Evolutionary conservation across 2,329 filamentous ascomycete genomes (phyloP), one percentile per base, ranked within the genome.

Genomic region (Didymellaceae sp.): DNA sequence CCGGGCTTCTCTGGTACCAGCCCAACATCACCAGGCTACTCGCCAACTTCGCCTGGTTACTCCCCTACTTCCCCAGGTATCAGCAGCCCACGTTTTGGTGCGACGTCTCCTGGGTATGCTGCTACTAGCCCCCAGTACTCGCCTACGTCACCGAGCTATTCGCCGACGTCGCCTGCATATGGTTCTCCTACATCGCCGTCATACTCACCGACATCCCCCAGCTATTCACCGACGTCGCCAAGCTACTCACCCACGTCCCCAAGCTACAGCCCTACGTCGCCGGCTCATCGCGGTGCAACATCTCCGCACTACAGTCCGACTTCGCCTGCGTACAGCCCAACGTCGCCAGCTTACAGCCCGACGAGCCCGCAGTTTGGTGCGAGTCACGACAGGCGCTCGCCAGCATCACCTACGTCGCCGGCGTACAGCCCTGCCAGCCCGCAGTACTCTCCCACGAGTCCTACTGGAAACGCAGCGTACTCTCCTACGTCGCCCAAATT

Each of bases 341-440:
- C 80, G 2, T 73, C 72, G 22, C 73, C 73, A 6, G 67, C 80
- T 68, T 84, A 82, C 64, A 83, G 80, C 25, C 80, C 81, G 17
- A 81, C 79, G 28, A 84, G 80, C 52, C 77, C 77, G 18, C 73
- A 78, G 41, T 74, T 73, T 47, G 61, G 61, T 35, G 61, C 51
- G 8, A 61, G 61, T 46, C 66, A 66, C 32, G 65, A 71, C 51
- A 65, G 65, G 55, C 66, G 67, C 25, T 70, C 67, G 5, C 80
- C 80, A 59, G 77, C 77, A 35, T 87, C 85, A 3, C 86, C 87
- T 3, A 86, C 85, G 5, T 87, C 84, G 59, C 87, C 87, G 46
- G 85, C 81, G 65, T 90, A 90, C 75, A 88, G 85, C 65, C 86
- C 86, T n/a, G 84, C 86, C 3, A 87, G 83, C 42, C 86, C 72